Conservation (phyloP, 1,284 basidiomycete genomes). For the Macrocybe sp. region DNA sequence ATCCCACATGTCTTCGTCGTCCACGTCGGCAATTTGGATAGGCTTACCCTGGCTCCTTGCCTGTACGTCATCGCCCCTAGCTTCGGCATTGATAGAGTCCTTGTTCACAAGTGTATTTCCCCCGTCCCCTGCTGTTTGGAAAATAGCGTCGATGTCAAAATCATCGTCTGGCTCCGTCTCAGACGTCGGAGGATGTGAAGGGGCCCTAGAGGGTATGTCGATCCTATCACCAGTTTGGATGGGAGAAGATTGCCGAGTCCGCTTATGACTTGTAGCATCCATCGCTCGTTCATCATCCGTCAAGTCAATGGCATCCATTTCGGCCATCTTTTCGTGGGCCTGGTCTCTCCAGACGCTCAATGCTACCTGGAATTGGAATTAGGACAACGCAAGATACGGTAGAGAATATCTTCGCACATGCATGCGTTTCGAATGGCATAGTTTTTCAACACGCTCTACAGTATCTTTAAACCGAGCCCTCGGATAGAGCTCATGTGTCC, state of each 20-base stretch:
- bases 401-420: slow-evolving; percentile 43
- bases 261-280: slow-evolving; percentile 8
- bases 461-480: slow-evolving; percentile 84
- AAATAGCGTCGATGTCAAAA: slow-evolving; percentile 49
- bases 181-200: slow-evolving; percentile 45
- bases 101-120: slow-evolving; percentile 5
- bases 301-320: slow-evolving; percentile 22
- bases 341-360: slow-evolving; percentile 75
- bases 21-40: neutral
- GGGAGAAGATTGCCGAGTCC: slow-evolving; percentile 10
- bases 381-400: neutral
- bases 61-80: neutral
- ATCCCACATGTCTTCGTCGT: slow-evolving; percentile 66
- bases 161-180: slow-evolving; percentile 37
- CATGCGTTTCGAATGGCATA: slow-evolving; percentile 82
- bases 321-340: slow-evolving; percentile 40
- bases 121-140: slow-evolving; percentile 33
- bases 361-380: slow-evolving; percentile 42
- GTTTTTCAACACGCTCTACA: slow-evolving; percentile 73
- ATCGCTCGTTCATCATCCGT: slow-evolving; percentile 23
- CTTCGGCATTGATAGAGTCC: slow-evolving; percentile 8
- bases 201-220: slow-evolving; percentile 34
- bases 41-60: neutral
- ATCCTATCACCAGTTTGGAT: slow-evolving; percentile 22
- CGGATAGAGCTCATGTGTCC: slow-evolving; percentile 89